These are phyloP conservation scores for Fusarium paranaense DNA, from an alignment of 2,329 filamentous ascomycete species.

Conservation along the genomic window DNA sequence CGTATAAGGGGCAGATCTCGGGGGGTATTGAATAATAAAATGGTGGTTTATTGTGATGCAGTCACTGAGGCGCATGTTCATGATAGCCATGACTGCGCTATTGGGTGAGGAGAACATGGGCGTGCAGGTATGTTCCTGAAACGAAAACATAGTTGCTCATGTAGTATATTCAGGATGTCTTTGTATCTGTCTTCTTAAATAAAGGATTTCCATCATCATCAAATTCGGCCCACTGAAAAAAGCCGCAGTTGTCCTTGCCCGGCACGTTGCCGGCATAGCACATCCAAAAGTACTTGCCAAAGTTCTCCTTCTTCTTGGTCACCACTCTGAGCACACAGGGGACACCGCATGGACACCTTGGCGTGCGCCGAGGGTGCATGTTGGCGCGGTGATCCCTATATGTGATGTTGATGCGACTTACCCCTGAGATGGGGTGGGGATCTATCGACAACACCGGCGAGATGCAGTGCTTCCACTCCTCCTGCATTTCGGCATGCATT, in stretches of 20 bases:
- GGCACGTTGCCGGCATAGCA: constrained; percentile 82
- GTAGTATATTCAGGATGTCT: neutral
- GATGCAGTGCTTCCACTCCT: constrained; percentile 94
- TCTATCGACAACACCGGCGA: constrained; percentile 80
- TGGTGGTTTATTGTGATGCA: neutral
- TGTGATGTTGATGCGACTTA: constrained; percentile 89
- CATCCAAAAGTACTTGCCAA: constrained; percentile 93
- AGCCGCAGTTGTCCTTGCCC: constrained; percentile 76
- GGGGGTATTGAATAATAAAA: neutral
- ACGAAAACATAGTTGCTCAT: neutral
- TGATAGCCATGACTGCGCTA: neutral
- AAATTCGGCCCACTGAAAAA: constrained; percentile 89
- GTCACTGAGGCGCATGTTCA: neutral
- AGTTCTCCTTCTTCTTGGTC: constrained; percentile 79
- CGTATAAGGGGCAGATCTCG: neutral
- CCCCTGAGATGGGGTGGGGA: constrained; percentile 85
- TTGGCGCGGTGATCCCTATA: constrained; percentile 86
- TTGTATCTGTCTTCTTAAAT: constrained; percentile 1
- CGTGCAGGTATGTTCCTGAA: neutral
- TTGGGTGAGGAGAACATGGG: neutral
- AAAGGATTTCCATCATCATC: constrained; percentile 85
- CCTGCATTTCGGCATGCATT: constrained; percentile 99
- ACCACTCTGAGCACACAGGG: constrained; percentile 80
- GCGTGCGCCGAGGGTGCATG: constrained; percentile 82
- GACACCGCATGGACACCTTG: constrained; percentile 80